A percentile compares a stretch with the other conserved stretches of the same genome.
Evolutionary conservation across 2,329 filamentous ascomycete species (phyloP).

Genomic region (Rhinocladiella mackenziei): DNA sequence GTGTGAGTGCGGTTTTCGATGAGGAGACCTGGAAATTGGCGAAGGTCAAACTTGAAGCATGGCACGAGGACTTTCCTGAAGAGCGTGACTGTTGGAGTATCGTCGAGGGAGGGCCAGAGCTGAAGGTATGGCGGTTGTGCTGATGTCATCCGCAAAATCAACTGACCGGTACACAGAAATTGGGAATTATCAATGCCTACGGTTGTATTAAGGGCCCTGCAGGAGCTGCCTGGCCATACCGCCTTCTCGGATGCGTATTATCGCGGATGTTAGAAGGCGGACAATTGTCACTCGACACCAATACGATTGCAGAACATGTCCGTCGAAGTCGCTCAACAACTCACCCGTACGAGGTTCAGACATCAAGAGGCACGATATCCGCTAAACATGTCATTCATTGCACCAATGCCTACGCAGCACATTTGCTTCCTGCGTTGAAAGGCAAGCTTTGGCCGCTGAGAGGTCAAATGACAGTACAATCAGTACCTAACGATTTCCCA

Average conservation of each 20-base stretch:
- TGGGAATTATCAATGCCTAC: constrained; percentile 23
- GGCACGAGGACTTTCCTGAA: constrained; percentile 23
- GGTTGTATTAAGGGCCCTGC: constrained; percentile 29
- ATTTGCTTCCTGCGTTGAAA: constrained; percentile 40
- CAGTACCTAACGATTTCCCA: constrained; percentile 28
- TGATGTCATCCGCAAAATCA: neutral
- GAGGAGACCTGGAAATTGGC: constrained; percentile 16
- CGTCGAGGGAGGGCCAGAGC: constrained; percentile 17
- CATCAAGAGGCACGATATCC: constrained; percentile 37
- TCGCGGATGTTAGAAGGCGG: constrained; percentile 15
- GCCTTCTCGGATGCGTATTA: constrained; percentile 33
- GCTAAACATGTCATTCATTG: constrained; percentile 40
- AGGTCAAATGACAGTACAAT: constrained; percentile 45
- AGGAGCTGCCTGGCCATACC: constrained; percentile 39
- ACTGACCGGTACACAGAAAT: constrained; percentile 13
- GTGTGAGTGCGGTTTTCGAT: constrained; percentile 20
- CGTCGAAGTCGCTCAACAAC: constrained; percentile 5
- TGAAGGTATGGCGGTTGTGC: constrained; percentile 23
- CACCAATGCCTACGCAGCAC: constrained; percentile 42
- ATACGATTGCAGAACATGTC: constrained; percentile 24
- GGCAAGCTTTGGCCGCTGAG: constrained; percentile 40
- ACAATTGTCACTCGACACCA: constrained; percentile 28
- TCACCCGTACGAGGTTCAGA: constrained; percentile 34
- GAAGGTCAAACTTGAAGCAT: constrained; percentile 17
- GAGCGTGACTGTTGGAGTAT: constrained; percentile 16